phyloP scores from a whole-genome alignment of 306 rosid species.

The Ziziphus jujuba region DNA sequence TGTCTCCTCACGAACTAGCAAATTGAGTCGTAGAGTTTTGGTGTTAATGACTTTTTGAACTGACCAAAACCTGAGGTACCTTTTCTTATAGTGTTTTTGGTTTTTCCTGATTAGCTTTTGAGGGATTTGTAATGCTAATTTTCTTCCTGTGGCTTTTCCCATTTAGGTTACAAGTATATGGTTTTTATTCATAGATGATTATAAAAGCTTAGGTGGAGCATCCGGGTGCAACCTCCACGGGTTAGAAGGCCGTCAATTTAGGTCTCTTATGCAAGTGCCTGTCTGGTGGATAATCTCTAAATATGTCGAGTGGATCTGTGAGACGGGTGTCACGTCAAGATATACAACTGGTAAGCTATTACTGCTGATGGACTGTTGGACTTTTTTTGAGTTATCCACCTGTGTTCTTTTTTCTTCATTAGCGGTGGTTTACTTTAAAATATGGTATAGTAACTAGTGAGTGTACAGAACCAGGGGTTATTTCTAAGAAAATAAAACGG shows the following conservation, averaged over 20 bases:
- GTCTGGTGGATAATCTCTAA: constrained; percentile 15
- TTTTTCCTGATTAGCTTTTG: not conserved
- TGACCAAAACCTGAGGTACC: too few relatives aligned
- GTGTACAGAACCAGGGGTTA: too few relatives aligned
- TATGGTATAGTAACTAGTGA: too few relatives aligned
- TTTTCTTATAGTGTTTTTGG: not conserved
- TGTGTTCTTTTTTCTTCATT: not conserved
- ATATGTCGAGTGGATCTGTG: constrained; percentile 76
- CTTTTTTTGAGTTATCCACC: not conserved
- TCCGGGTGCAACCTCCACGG: constrained; percentile 1
- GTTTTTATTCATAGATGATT: not conserved
- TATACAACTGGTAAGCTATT: constrained; percentile 75
- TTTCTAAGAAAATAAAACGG: too few relatives aligned
- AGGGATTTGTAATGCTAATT: constrained; percentile 6
- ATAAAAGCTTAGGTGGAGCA: constrained; percentile 14
- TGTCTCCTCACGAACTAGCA: not conserved
- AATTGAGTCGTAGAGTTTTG: not conserved
- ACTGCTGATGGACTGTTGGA: constrained; percentile 4
- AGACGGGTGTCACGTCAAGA: constrained; percentile 83
- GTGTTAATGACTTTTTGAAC: not conserved
- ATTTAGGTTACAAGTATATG: constrained; percentile 10
- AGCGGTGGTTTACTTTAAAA: too few relatives aligned
- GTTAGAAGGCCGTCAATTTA: not conserved
- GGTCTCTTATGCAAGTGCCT: constrained; percentile 14
- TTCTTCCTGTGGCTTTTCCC: not conserved